phyloP scores from a whole-genome alignment of 23 red algal species.

The Pyropia haitanensis region DNA sequence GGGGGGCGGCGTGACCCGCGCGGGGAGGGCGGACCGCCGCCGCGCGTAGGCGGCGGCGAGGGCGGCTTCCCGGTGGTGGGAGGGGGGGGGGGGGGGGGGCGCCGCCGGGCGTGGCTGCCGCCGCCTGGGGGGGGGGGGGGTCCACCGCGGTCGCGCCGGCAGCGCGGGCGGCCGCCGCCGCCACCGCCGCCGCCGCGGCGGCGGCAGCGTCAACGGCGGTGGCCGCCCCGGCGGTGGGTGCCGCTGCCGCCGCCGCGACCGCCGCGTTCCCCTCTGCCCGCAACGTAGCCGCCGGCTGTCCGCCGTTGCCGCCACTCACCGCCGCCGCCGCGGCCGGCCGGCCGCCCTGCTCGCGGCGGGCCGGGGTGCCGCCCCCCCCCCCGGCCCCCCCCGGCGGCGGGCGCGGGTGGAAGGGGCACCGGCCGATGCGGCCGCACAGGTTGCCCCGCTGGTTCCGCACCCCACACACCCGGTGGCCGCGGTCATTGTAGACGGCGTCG shows the following conservation, averaged over 20 bases:
- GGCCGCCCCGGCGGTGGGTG: not conserved
- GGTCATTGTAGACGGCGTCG: slow-evolving; percentile 60
- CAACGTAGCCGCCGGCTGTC: not conserved
- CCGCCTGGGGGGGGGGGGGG: not conserved
- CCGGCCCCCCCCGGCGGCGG: not conserved
- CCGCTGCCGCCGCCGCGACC: not conserved
- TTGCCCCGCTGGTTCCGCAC: slow-evolving; percentile 64
- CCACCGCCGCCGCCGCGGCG: no score
- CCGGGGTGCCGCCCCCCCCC: not conserved
- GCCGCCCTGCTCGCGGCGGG: not conserved
- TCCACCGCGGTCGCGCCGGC: no score
- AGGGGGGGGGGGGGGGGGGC: not conserved
- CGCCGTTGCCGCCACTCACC: no score
- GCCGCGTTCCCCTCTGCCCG: not conserved
- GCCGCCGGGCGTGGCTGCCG: slow-evolving; percentile 5
- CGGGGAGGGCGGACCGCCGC: not conserved
- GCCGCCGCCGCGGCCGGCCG: not conserved
- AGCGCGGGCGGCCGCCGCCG: no score
- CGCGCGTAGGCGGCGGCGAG: not conserved
- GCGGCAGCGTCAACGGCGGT: not conserved
- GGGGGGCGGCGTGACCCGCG: slow-evolving; percentile 17
- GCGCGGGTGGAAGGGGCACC: slow-evolving; percentile 79
- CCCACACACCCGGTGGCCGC: slow-evolving; percentile 84
- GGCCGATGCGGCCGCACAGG: slow-evolving; percentile 78
- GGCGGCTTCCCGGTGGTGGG: not conserved